phyloP scores from a whole-genome alignment of 2,329 filamentous ascomycete genomes.

The Stachybotrys echinatus region DNA sequence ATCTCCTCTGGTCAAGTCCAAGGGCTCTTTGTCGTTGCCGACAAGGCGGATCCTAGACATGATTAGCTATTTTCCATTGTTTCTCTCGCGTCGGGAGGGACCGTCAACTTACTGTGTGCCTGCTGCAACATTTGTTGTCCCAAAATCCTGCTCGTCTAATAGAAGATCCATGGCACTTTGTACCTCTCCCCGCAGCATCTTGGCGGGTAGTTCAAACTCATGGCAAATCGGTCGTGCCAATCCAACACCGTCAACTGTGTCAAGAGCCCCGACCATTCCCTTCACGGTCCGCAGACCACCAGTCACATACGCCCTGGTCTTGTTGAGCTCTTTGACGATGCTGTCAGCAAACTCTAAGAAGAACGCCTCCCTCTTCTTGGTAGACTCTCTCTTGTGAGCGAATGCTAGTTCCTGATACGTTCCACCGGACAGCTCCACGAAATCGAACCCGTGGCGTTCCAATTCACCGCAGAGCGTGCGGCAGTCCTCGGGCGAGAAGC shows the following conservation, averaged over 20 bases:
- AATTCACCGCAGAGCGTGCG: conserved; percentile 39
- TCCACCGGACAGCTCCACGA: conserved; percentile 56
- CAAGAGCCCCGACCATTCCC: conserved; percentile 54
- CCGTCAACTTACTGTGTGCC: conserved; percentile 22
- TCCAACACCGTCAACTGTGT: conserved; percentile 55
- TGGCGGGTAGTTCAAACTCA: conserved; percentile 18
- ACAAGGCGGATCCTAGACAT: conserved; percentile 22
- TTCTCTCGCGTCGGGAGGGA: not conserved
- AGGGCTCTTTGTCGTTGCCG: conserved; percentile 44
- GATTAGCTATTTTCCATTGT: not conserved
- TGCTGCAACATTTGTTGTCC: conserved; percentile 17
- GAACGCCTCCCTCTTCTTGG: conserved; percentile 51
- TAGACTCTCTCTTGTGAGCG: conserved; percentile 45
- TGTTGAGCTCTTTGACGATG: conserved; percentile 36
- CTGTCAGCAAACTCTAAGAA: conserved; percentile 56
- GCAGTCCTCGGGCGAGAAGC: conserved; percentile 47
- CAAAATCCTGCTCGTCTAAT: conserved; percentile 48
- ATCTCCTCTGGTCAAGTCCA: conserved; percentile 44
- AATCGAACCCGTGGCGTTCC: conserved; percentile 46
- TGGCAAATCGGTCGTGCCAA: conserved; percentile 34
- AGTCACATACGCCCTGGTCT: conserved; percentile 54
- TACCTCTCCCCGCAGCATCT: conserved; percentile 21
- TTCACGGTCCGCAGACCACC: conserved; percentile 50
- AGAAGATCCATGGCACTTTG: conserved; percentile 41
- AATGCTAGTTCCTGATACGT: conserved; percentile 53